Base-by-base conservation (phyloP, 2,329 filamentous ascomycete genomes). In the Ophiostoma triangulosporum region DNA sequence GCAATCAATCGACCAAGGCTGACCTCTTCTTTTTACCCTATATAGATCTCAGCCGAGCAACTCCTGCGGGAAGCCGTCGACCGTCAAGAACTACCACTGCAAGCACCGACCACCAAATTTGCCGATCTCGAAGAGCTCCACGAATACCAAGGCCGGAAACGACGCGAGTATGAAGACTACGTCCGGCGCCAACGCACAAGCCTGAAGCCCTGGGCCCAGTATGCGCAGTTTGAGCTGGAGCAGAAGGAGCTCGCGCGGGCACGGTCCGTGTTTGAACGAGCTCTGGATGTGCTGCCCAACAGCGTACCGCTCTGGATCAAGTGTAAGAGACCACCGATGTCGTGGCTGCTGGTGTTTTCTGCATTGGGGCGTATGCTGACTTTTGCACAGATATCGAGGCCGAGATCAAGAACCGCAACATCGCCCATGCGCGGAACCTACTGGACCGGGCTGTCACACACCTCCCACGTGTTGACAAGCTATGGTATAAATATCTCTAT, bases 131-230 rank as follows among this genome's bases (percentile, higher is more conserved):
- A 98, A 73, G 93, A 98, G 73, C 81, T 98, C 48, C 91, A 97
- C 72, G 93, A 97, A 70, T 95, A 87, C 69, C 93, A 98, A 69
- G 91, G 90, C 53, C 81, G 93, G 59, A 97, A 97, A 72, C 79
- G 93, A 61, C 93, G 90, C 68, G 93, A 95, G 64, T 98, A 95
- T 62, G 93, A 98, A 70, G 88, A 95, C 73, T 97, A 97, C 83
- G 88, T 97, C 57, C 84, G 89, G 59, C 86, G 93, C 59, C 97
- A 97, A 66, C 75, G 91, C 64, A 78, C 96, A 66, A 95, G 94
- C 65, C 89, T 97, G 77, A 95, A 95, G 74, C 97, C 97, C 70
- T 98, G 93, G 93, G 88, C 93, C 77, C 86, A 90, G 64, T 98
- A 98, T 75, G 91, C 93, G 54, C 81, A 87, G 62, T 98, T 90